phyloP scores from a whole-genome alignment of 2,329 filamentous ascomycete species.

The Cyanodermella asteris region DNA sequence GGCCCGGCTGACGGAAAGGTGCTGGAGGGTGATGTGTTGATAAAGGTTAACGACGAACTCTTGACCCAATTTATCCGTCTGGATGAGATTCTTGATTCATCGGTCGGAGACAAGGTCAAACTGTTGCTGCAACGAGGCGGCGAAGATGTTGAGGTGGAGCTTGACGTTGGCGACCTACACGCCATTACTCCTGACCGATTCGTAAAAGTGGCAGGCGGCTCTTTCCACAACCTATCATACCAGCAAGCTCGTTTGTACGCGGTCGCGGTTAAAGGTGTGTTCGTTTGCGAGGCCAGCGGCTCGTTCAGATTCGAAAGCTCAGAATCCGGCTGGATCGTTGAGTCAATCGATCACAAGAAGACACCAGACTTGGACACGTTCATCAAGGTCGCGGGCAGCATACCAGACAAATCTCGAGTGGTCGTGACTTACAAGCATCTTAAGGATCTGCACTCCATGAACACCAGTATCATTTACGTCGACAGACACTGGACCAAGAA shows the following conservation, averaged over 20 bases:
- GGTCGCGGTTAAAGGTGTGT: conserved; percentile 78
- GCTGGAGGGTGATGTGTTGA: conserved; percentile 79
- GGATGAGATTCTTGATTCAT: conserved; percentile 79
- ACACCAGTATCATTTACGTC: conserved; percentile 78
- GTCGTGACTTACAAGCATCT: conserved; percentile 94
- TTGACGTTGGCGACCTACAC: conserved; percentile 76
- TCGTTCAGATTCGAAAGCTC: conserved; percentile 88
- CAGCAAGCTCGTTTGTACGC: conserved; percentile 93
- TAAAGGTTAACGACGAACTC: conserved; percentile 84
- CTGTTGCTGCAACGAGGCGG: conserved; percentile 76
- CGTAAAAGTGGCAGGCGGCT: conserved; percentile 77
- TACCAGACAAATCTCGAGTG: conserved; percentile 61
- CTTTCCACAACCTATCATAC: conserved; percentile 92
- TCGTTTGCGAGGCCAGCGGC: conserved; percentile 80
- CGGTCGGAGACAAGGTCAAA: conserved; percentile 55
- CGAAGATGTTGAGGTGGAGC: conserved; percentile 62
- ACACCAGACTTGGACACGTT: conserved; percentile 76
- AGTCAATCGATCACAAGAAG: conserved; percentile 77
- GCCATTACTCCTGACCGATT: conserved; percentile 90
- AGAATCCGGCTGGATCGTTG: conserved; percentile 81
- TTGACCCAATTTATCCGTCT: conserved; percentile 82
- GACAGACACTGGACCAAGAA: conserved; percentile 92
- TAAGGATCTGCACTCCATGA: conserved; percentile 77
- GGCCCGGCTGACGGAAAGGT: conserved; percentile 74
- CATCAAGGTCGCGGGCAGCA: conserved; percentile 69